Percentiles rank a stretch among this genome's conserved stretches.
Conservation (phyloP, 768 basidiomycete genomes). For the Tricholoma sp. region DNA sequence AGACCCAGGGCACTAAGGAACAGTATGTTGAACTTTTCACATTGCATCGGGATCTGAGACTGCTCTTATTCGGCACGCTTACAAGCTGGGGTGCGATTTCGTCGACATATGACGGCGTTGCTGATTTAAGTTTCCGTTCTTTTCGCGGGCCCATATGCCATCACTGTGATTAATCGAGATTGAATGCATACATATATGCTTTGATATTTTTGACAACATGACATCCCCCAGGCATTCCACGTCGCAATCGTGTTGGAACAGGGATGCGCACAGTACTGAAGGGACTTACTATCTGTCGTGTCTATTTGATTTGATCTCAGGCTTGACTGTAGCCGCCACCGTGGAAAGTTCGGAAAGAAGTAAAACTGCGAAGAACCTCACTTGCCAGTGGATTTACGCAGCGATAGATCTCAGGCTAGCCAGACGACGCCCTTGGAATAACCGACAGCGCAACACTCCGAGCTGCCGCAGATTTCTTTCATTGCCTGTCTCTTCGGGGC, state of each 20-base stretch:
- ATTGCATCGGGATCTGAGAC: background rate
- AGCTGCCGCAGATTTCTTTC: no score
- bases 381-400: background rate
- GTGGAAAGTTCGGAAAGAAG: no score
- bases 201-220: background rate
- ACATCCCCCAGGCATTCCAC: background rate
- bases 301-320: background rate
- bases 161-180: background rate
- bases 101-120: slow-evolving; percentile 28
- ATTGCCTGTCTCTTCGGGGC: background rate
- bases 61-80: background rate
- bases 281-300: no score
- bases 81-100: slow-evolving; percentile 31
- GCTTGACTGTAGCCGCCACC: background rate
- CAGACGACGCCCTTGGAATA: background rate
- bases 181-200: background rate
- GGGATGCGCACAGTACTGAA: slow-evolving; percentile 9
- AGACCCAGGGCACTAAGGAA: no score
- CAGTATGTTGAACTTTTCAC: no score
- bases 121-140: slow-evolving; percentile 24
- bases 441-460: background rate
- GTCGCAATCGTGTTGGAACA: background rate
- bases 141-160: slow-evolving; percentile 19
- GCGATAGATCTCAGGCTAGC: background rate
- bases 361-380: no score